A percentile compares a stretch with the other conserved stretches of the same genome.
phyloP scores from a whole-genome alignment of 2,329 filamentous ascomycete species.

The Xylaria multiplex region DNA sequence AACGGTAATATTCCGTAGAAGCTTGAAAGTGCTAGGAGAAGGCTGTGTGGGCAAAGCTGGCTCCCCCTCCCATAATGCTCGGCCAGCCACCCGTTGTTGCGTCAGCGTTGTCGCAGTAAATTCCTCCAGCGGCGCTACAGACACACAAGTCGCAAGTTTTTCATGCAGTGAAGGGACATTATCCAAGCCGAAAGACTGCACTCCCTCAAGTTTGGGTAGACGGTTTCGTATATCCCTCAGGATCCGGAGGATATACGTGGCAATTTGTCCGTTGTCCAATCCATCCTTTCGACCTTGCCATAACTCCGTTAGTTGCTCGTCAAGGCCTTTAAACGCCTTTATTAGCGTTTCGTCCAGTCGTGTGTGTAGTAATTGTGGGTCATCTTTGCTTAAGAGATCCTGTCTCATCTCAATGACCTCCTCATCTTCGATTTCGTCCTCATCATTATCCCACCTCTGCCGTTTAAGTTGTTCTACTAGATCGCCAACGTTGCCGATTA shows the following conservation, averaged over 20 bases:
- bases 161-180: conserved; percentile 73
- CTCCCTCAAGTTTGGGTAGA: conserved; percentile 63
- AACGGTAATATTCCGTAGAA: conserved; percentile 71
- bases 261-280: conserved; percentile 61
- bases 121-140: conserved; percentile 59
- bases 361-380: conserved; percentile 71
- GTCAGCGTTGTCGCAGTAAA: conserved; percentile 57
- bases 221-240: conserved; percentile 77
- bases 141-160: conserved; percentile 65
- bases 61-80: conserved; percentile 82
- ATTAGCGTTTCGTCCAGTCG: conserved; percentile 66
- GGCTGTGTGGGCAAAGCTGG: conserved; percentile 81
- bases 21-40: conserved; percentile 76
- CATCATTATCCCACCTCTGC: conserved; percentile 79
- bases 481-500: conserved; percentile 72
- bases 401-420: conserved; percentile 74
- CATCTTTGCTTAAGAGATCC: conserved; percentile 74
- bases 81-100: conserved; percentile 64
- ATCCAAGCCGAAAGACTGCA: conserved; percentile 66
- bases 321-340: conserved; percentile 67
- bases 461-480: conserved; percentile 72
- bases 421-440: conserved; percentile 79
- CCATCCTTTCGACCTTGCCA: conserved; percentile 59
- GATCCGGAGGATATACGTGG: conserved; percentile 76
- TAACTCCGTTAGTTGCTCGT: conserved; percentile 62